These are phyloP conservation scores for Fusarium sp. DNA, from an alignment of 2,329 filamentous ascomycete genomes.

Conservation along the genomic window DNA sequence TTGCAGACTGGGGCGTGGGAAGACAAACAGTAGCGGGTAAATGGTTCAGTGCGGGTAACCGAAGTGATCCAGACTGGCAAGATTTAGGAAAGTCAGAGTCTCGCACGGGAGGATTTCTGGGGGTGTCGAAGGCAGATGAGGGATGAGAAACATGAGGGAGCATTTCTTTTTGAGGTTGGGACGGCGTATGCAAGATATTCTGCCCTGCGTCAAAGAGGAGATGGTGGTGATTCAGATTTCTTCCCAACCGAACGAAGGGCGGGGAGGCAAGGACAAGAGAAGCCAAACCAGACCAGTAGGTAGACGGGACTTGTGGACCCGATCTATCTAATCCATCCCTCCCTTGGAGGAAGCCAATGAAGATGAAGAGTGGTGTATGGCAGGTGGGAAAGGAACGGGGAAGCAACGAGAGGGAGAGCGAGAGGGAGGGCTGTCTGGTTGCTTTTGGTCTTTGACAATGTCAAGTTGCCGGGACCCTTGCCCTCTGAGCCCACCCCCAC, in stretches of 20 bases:
- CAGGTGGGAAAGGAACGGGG: constrained; percentile 27
- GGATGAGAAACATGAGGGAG: constrained; percentile 44
- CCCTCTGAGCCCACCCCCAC: constrained; percentile 41
- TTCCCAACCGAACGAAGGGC: constrained; percentile 30
- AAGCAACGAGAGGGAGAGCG: constrained; percentile 28
- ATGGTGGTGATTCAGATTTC: constrained; percentile 43
- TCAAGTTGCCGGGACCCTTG: constrained; percentile 41
- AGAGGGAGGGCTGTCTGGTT: constrained; percentile 36
- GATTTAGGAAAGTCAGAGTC: constrained; percentile 46
- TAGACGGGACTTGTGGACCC: constrained; percentile 36
- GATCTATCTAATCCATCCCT: constrained; percentile 40
- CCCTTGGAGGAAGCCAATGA: constrained; percentile 30
- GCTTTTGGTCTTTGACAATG: constrained; percentile 43
- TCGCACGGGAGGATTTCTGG: constrained; percentile 41
- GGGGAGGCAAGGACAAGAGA: constrained; percentile 37
- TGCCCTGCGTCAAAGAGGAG: constrained; percentile 45
- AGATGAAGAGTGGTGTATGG: constrained; percentile 10
- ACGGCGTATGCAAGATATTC: constrained; percentile 48
- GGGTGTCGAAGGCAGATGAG: constrained; percentile 40
- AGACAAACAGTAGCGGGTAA: constrained; percentile 37
- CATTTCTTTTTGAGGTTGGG: constrained; percentile 50
- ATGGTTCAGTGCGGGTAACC: constrained; percentile 38
- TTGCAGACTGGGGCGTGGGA: constrained; percentile 24
- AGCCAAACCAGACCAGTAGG: constrained; percentile 29
- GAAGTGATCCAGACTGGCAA: constrained; percentile 41